Evolutionary conservation across 2,329 filamentous ascomycete genomes (phyloP).

Genomic region (Diaporthe helianthi): DNA sequence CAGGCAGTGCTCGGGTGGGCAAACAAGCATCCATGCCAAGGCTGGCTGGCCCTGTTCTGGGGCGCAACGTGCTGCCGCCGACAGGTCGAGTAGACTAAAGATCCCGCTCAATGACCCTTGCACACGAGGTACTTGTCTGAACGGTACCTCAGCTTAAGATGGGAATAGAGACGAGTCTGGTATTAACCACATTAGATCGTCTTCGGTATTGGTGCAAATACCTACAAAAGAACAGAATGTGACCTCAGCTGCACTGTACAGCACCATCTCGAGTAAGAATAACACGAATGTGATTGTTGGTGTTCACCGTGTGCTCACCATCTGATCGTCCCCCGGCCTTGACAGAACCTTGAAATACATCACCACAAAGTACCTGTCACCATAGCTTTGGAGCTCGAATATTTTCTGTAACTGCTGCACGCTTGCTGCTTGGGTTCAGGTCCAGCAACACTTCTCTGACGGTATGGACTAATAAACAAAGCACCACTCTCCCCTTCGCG

Average conservation of each 20-base stretch:
- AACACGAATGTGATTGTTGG: rapidly evolving
- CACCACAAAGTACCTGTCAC: background rate
- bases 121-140: background rate
- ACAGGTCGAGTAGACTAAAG: conserved; percentile 6
- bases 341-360: conserved; percentile 18
- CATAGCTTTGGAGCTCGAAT: conserved; percentile 1
- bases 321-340: background rate
- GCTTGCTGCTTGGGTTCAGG: background rate
- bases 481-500: background rate
- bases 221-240: background rate
- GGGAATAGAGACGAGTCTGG: background rate
- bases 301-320: background rate
- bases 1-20: conserved; percentile 12
- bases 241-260: no score
- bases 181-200: background rate
- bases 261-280: background rate
- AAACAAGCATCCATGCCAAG: conserved; percentile 25
- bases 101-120: background rate
- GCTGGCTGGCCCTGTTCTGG: background rate
- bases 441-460: conserved; percentile 12
- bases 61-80: background rate
- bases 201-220: no score
- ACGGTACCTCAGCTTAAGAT: background rate
- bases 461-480: conserved; percentile 29
- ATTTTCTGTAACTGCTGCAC: background rate